Conservation (phyloP, 768 basidiomycete genomes). For the Russula foetens region DNA sequence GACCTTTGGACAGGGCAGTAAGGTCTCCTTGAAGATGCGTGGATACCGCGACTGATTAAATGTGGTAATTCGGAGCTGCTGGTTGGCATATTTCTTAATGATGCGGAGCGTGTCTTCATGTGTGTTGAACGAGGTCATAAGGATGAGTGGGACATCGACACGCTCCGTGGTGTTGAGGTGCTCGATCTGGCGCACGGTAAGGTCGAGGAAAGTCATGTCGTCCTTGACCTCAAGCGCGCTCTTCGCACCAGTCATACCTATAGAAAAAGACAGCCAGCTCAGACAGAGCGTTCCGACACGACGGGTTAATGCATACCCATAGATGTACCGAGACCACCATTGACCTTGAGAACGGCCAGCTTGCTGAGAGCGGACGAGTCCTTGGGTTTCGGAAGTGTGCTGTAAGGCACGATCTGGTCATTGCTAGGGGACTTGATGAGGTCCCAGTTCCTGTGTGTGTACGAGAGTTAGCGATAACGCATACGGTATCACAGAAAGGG, state of each 20-base stretch:
- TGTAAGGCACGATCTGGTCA: conserved; percentile 58
- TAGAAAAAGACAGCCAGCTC: background rate
- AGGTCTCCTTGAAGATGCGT: conserved; percentile 60
- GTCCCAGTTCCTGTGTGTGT: conserved; percentile 28
- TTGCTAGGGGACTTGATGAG: conserved; percentile 53
- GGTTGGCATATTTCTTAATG: conserved; percentile 75
- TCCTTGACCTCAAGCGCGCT: conserved; percentile 69
- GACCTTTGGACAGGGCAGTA: conserved; percentile 52
- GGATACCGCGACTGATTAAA: conserved; percentile 74
- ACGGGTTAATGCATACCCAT: conserved; percentile 34
- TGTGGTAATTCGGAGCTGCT: conserved; percentile 63
- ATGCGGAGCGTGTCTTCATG: conserved; percentile 71
- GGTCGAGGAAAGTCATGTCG: conserved; percentile 61
- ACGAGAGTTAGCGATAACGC: conserved; percentile 2
- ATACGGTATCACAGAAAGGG: background rate
- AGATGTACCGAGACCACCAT: conserved; percentile 66
- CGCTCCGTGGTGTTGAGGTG: conserved; percentile 55
- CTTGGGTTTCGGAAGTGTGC: conserved; percentile 37
- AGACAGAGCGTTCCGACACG: background rate
- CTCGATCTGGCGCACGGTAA: conserved; percentile 57
- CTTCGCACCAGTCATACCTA: conserved; percentile 57
- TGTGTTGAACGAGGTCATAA: conserved; percentile 80
- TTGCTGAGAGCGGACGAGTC: conserved; percentile 50
- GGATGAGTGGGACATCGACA: conserved; percentile 68
- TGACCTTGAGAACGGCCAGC: conserved; percentile 72